A percentile compares a stretch with the other conserved stretches of the same genome.
Conservation (phyloP, 345 rosid species). For the Anacardium occidentale region DNA sequence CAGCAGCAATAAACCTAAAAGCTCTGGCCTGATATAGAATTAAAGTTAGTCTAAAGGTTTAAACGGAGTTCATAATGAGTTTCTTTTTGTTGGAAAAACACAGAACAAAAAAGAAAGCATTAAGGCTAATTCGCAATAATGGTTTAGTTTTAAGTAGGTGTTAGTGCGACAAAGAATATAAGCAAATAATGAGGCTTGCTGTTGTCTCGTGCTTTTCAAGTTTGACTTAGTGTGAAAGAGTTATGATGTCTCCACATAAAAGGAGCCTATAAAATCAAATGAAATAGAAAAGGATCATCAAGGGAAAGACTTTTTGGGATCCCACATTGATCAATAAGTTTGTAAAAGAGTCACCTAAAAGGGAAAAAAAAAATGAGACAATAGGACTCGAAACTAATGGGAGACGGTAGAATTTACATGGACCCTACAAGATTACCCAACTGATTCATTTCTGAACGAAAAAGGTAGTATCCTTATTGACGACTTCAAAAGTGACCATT, state of each 20-base stretch:
- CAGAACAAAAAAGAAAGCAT: background rate
- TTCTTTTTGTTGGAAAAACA: slow-evolving; percentile 10
- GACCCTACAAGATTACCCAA: too few relatives aligned
- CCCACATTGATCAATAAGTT: too few relatives aligned
- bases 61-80: slow-evolving; percentile 15
- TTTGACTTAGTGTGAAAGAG: background rate
- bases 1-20: background rate
- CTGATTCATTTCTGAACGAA: too few relatives aligned
- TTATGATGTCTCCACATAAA: background rate
- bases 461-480: too few relatives aligned
- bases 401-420: too few relatives aligned
- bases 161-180: slow-evolving; percentile 26
- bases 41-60: slow-evolving; percentile 22
- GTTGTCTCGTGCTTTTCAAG: slow-evolving; percentile 13
- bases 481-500: too few relatives aligned
- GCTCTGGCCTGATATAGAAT: background rate
- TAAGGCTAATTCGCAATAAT: slow-evolving; percentile 15
- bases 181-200: slow-evolving; percentile 8
- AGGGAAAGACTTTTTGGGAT: background rate
- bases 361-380: background rate
- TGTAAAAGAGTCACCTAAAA: background rate
- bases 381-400: background rate
- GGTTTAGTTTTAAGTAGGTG: slow-evolving; percentile 26
- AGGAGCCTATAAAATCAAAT: background rate
- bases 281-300: background rate